Evolutionary conservation across 352 stramenopile genomes (phyloP), one percentile per base, ranked within the genome.

Genomic region (Pilasporangium apinafurcum): DNA sequence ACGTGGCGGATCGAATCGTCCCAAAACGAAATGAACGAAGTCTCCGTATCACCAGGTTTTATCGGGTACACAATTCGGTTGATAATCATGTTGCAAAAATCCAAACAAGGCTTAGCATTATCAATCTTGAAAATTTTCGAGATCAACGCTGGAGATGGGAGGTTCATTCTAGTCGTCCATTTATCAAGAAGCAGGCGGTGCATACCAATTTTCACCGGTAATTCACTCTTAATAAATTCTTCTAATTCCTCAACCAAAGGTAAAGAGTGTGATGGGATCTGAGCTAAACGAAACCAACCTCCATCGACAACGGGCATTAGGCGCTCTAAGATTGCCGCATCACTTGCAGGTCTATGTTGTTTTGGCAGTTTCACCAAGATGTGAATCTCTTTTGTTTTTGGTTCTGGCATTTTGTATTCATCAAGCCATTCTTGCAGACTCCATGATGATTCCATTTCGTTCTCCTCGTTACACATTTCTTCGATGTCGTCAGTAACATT

Each of bases 1-100:
- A 58, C 42, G 37, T 52, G 13, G 43, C 43, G 12, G 17, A 53
- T 62, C 51, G 50, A 44, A 26, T 52, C 48, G 51, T 61, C 46
- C 56, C 56, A 65, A 57, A 61, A 59, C 35, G 51, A 59, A 43
- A 65, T 31, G 40, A 65, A 65, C 27, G 45, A 65, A 45, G 10
- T 17, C 34, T 39, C 28, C 29, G 44, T 55, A 39, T 59, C 49
- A 45, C 55, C 44, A 48, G 36, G 41, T 40, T 40, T 32, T 13
- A 42, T 14, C 22, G 39, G 25, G 18, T 53, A 4, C 1, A 56
- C 44, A 3, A 63, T 24, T 39, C 49, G 44, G 38, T 36, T 43
- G 38, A 37, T 45, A 38, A 59, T 26, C 32, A 33, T 22, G 14
- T 35, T 37, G 44, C 55, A 31, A 14, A 59, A 64, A 1, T 44